Evolutionary conservation across 305 asterid species (phyloP), one percentile per base, ranked within the genome.

Genomic region (Petunia hybrid): DNA sequence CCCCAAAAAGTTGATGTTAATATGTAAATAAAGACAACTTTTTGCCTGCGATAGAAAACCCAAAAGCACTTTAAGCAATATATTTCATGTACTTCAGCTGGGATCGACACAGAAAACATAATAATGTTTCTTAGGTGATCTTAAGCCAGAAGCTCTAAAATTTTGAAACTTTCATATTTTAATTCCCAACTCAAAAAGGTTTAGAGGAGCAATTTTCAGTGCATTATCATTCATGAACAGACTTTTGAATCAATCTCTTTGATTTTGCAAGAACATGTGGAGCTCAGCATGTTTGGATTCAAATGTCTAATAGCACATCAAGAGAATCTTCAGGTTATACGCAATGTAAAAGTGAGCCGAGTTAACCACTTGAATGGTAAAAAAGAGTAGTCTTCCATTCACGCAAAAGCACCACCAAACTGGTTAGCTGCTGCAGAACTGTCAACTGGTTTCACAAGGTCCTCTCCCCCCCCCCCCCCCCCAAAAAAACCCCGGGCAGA

Each of bases 331-430:
- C 64, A 74, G 46, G 61, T 73, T 36, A 36, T 13, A 74, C 13
- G 2, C 64, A 36, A 74, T 38, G 63, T 74, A 36, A 36, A 74
- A 31, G 14, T 74, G 38, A 53, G 38, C 31, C 22, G 53, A 64
- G 64, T 74, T 74, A 74, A 46, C 48, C 79, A 53, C 48, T 53
- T 53, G 64, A 74, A 63, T 36, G 64, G 36, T 74, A 74, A 53
- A 74, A 74, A 22, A 22, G 31, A 31, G 48, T 53, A 53, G 79
- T 53, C 35, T 51, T 12, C 60, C 38, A 36, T 13, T 53, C 79
- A 36, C 1, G 13, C 48, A 74, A 74, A 38, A 73, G 78, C 35
- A 35, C 45, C 35, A 48, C 43, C 39, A 48, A 71, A 62, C 78
- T 35, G 13, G 62, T 71, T 48, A 71, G 62, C 78, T 46, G 78